These are phyloP conservation scores for Penicillium brasilianum DNA, from an alignment of 2,329 filamentous ascomycete species.

Conservation along the genomic window DNA sequence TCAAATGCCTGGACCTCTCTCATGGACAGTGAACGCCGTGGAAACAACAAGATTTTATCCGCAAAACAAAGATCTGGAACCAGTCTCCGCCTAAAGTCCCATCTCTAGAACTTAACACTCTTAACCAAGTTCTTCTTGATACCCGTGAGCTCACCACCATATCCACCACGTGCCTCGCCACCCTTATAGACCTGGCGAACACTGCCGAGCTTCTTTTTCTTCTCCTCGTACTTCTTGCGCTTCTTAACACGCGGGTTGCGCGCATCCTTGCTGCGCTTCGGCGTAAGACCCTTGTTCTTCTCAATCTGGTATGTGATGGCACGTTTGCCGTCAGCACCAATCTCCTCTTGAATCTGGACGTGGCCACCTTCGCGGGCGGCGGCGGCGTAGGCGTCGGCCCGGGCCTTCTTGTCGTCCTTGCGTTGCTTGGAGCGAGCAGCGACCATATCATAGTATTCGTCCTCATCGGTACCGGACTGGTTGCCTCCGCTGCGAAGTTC, in stretches of 20 bases:
- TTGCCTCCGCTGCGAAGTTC: constrained; percentile 49
- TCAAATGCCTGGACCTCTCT: constrained; percentile 32
- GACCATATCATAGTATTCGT: constrained; percentile 85
- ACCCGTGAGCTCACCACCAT: constrained; percentile 89
- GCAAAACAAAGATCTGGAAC: constrained; percentile 20
- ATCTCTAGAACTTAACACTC: constrained; percentile 81
- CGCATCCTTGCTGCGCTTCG: constrained; percentile 89
- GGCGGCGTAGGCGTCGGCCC: constrained; percentile 60
- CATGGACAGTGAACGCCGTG: constrained; percentile 29
- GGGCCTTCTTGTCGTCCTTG: constrained; percentile 77
- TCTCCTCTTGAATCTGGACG: constrained; percentile 68
- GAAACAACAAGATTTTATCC: constrained; percentile 21
- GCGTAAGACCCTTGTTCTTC: constrained; percentile 96
- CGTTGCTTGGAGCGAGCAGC: constrained; percentile 60
- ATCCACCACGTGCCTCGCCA: constrained; percentile 81
- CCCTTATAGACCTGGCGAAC: constrained; percentile 86
- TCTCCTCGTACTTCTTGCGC: constrained; percentile 92
- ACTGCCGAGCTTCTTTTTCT: constrained; percentile 94
- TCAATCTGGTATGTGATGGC: constrained; percentile 92
- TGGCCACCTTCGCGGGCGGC: constrained; percentile 63
- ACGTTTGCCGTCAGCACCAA: constrained; percentile 85
- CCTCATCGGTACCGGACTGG: constrained; percentile 49
- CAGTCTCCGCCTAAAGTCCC: constrained; percentile 10
- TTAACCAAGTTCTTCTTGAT: constrained; percentile 93
- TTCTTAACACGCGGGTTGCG: constrained; percentile 98